A percentile compares a stretch with the other conserved stretches of the same genome.
These are phyloP conservation scores for Acanthamoeba lenticulata DNA, from an alignment of 208 protist species.

Conservation along the genomic window DNA sequence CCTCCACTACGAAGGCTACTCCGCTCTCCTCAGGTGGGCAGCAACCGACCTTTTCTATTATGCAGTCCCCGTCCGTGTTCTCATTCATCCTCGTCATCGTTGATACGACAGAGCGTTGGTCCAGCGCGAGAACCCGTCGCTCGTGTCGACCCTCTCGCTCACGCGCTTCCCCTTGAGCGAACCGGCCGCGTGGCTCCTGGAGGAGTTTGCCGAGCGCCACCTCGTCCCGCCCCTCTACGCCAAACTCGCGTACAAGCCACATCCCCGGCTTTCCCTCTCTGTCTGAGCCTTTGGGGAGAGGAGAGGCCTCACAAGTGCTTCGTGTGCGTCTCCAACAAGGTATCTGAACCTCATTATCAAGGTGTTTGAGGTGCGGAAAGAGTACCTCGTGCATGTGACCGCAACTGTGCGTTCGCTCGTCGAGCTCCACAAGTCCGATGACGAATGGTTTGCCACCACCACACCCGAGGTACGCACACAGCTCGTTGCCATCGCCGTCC, in stretches of 20 bases:
- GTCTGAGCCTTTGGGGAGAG: background rate
- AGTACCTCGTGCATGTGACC: background rate
- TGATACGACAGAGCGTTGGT: background rate
- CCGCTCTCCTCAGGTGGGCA: background rate
- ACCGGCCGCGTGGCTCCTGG: background rate
- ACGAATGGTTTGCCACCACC: background rate
- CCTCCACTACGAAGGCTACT: slow-evolving; percentile 7
- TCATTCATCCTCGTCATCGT: background rate
- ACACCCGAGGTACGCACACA: background rate
- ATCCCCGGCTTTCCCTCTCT: background rate
- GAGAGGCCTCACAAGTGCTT: background rate
- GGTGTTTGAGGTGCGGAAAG: slow-evolving; percentile 24
- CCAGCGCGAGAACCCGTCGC: background rate
- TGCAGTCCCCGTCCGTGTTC: background rate
- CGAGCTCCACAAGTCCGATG: background rate
- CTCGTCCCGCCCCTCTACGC: background rate
- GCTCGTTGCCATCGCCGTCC: background rate
- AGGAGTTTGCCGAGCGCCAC: slow-evolving; percentile 30
- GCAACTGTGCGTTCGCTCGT: background rate
- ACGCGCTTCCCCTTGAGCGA: background rate
- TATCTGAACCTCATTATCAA: slow-evolving; percentile 28
- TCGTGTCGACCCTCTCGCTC: background rate
- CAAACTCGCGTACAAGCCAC: background rate
- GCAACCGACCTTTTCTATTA: background rate
- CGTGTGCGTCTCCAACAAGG: background rate